Evolutionary conservation across 805 yeast genomes (phyloP).

Genomic region (Hanseniaspora pseudoguilliermondii): DNA sequence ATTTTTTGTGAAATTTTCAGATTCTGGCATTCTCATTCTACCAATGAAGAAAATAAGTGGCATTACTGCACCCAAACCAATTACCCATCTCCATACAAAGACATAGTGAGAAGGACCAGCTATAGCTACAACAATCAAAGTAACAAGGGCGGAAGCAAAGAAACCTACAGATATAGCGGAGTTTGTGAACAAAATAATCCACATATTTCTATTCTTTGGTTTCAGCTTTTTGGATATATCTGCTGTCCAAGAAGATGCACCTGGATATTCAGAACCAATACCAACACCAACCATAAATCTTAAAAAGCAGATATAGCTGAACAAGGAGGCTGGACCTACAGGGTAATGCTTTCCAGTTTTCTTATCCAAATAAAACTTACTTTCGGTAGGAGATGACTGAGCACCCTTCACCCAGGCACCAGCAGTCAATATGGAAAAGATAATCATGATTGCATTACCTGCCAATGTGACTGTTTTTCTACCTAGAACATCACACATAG

Average conservation of each 20-base stretch:
- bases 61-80: constrained; percentile 82
- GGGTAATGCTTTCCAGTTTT: constrained; percentile 35
- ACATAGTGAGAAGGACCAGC: constrained; percentile 56
- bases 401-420: constrained; percentile 72
- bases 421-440: constrained; percentile 67
- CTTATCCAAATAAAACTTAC: not conserved
- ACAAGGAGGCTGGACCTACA: constrained; percentile 43
- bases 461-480: constrained; percentile 74
- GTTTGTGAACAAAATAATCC: constrained; percentile 81
- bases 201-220: constrained; percentile 76
- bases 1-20: constrained; percentile 55
- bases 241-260: constrained; percentile 75
- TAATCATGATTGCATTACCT: constrained; percentile 60
- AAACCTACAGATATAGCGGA: constrained; percentile 79
- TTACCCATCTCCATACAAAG: constrained; percentile 82
- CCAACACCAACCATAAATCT: constrained; percentile 83
- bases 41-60: constrained; percentile 66
- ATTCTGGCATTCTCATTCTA: constrained; percentile 65
- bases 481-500: constrained; percentile 63
- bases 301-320: constrained; percentile 71
- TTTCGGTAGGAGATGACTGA: constrained; percentile 2
- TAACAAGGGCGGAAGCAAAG: constrained; percentile 72
- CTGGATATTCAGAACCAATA: constrained; percentile 91
- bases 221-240: constrained; percentile 88
- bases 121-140: constrained; percentile 76